Base-by-base conservation (phyloP, 495 filamentous ascomycete genomes). In the Xylaria nigripes region DNA sequence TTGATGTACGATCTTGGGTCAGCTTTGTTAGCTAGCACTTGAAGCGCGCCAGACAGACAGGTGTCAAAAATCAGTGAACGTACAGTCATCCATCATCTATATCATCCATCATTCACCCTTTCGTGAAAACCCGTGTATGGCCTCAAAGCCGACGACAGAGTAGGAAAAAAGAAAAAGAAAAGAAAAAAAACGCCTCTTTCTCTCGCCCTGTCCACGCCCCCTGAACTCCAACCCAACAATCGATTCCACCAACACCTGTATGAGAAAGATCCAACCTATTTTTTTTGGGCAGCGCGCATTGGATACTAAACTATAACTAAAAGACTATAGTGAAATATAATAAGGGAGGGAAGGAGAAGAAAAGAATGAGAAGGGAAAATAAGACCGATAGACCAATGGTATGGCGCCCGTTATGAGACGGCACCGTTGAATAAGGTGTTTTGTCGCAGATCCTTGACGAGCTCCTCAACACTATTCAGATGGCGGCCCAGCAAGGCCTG, bases 391-490 rank as follows among this genome's bases (percentile, higher is more conserved):
- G 1, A 29, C 12, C 38, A 41, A 57, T 0, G 41, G 38, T 49
- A 77, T 61, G 10, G 72, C 72, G 3, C 75, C 76, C n/a, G n/a
- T 45, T 48, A 57, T 0, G 41, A 45, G 48, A 77, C 61, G 10
- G 72, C 72, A 5, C 75, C 76, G 44, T 80, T 81, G 67, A 87
- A 87, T 8, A 84, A 77, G 45, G 84, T 83, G 49, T 85, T 89
- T 72, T 88, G 90, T 63, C 85, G 85, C 58, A 98, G 64, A 70
- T 98, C 93, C 66, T 87, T 86, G 21, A 98, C 85, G 60, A 98
- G 72, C 61, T 92, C 90, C 55, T 95, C 90, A 32, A 97, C 93
- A 59, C 90, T 95, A 56, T 80, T 86, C 50, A 98, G 70, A 69
- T 93, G 90, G 54, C 83, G 70, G 22, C 87, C 89, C 27, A 98